Conservation (phyloP, 768 basidiomycete genomes). For the Lactarius hatsudake region DNA sequence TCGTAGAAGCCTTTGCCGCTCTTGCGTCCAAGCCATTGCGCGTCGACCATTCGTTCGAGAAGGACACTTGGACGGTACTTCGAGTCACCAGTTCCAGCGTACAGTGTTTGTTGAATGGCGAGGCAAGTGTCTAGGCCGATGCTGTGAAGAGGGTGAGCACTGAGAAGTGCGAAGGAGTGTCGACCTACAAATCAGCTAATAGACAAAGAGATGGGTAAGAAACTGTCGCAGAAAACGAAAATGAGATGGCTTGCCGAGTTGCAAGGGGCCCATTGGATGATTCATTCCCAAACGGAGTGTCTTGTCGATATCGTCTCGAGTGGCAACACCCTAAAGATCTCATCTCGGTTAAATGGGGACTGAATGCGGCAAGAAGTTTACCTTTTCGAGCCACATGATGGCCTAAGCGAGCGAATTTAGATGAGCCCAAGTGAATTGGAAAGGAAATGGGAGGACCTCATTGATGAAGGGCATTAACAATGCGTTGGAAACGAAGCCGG, state of each 20-base stretch:
- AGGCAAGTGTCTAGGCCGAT: slow-evolving; percentile 98
- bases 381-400: slow-evolving; percentile 91
- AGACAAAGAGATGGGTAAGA: not conserved
- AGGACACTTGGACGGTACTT: slow-evolving; percentile 93
- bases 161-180: not conserved
- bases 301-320: slow-evolving; percentile 92
- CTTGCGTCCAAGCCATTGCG: slow-evolving; percentile 91
- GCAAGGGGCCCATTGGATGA: slow-evolving; percentile 92
- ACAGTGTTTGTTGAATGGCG: slow-evolving; percentile 86
- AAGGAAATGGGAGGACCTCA: slow-evolving; percentile 50
- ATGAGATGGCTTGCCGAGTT: slow-evolving; percentile 53
- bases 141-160: slow-evolving; percentile 39
- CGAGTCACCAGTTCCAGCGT: slow-evolving; percentile 85
- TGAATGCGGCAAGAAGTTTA: slow-evolving; percentile 29
- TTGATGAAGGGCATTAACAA: slow-evolving; percentile 97
- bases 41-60: slow-evolving; percentile 94
- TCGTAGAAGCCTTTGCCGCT: slow-evolving; percentile 95
- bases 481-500: slow-evolving; percentile 94
- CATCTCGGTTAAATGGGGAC: not conserved
- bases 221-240: not conserved
- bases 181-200: slow-evolving; percentile 39
- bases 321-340: slow-evolving; percentile 60
- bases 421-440: not conserved
- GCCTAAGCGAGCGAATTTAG: slow-evolving; percentile 48
- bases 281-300: slow-evolving; percentile 93